phyloP scores from a whole-genome alignment of 768 basidiomycete genomes.

The Chalciporus piperatus region DNA sequence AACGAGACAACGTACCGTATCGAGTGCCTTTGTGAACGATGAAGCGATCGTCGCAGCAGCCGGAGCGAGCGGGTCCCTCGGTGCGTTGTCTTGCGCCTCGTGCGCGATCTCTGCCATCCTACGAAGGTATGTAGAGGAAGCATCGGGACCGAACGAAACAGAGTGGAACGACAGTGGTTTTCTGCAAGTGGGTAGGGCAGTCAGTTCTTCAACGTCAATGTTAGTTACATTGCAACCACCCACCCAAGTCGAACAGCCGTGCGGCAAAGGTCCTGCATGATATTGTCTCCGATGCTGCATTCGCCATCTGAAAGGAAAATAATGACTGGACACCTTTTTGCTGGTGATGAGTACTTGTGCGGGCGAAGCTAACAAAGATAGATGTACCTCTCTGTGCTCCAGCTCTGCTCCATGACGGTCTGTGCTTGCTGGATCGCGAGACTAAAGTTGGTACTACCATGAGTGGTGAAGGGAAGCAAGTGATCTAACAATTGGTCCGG shows the following conservation, averaged over 20 bases:
- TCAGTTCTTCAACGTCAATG: background rate
- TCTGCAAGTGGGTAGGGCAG: slow-evolving; percentile 25
- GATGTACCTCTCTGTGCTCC: slow-evolving; percentile 49
- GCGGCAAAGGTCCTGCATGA: slow-evolving; percentile 41
- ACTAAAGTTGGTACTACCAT: slow-evolving; percentile 43
- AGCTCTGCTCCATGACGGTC: slow-evolving; percentile 40
- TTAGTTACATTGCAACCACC: background rate
- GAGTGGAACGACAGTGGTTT: slow-evolving; percentile 57
- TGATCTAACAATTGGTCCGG: slow-evolving; percentile 43
- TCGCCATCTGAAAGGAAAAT: slow-evolving; percentile 50
- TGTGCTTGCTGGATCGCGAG: slow-evolving; percentile 38
- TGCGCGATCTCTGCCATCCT: slow-evolving; percentile 53
- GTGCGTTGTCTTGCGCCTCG: slow-evolving; percentile 44
- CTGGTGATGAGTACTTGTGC: background rate
- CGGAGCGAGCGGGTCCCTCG: slow-evolving; percentile 38
- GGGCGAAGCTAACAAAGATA: too few species aligned
- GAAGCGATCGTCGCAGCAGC: slow-evolving; percentile 36
- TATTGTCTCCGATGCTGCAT: slow-evolving; percentile 36
- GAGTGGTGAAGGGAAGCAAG: slow-evolving; percentile 32
- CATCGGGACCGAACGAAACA: slow-evolving; percentile 49
- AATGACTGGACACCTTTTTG: slow-evolving; percentile 27
- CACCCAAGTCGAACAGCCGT: slow-evolving; percentile 46
- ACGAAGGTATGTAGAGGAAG: slow-evolving; percentile 29
- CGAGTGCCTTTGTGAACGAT: slow-evolving; percentile 48
- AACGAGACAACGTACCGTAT: slow-evolving; percentile 38